Conservation (phyloP, 768 basidiomycete species). For the Cystofilobasidium bisporidii region DNA sequence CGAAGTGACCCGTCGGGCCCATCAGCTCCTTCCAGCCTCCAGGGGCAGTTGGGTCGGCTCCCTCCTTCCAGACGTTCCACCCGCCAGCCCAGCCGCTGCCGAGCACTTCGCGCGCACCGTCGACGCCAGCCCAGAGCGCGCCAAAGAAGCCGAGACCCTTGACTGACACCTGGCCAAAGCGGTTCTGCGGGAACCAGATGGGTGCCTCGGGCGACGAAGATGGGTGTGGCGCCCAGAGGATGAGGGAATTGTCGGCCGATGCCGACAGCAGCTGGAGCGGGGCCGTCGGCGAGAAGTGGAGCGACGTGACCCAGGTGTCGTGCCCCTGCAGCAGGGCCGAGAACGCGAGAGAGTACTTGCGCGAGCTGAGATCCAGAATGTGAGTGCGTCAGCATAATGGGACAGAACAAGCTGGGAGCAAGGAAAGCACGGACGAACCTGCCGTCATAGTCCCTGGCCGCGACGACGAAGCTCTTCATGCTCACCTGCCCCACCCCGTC, state of each 20-base stretch:
- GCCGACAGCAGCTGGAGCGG: conserved; percentile 67
- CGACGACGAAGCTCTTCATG: conserved; percentile 70
- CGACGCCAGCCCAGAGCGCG: conserved; percentile 57
- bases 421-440: conserved; percentile 3
- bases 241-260: conserved; percentile 89
- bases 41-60: conserved; percentile 36
- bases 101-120: conserved; percentile 52
- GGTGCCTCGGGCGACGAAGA: conserved; percentile 38
- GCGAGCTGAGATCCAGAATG: conserved; percentile 36
- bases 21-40: conserved; percentile 60
- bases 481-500: conserved; percentile 61
- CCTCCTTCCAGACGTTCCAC: conserved; percentile 62
- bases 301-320: conserved; percentile 78
- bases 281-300: conserved; percentile 57
- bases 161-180: conserved; percentile 86
- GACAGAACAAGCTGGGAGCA: neutral
- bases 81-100: conserved; percentile 93
- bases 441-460: conserved; percentile 46
- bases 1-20: conserved; percentile 79
- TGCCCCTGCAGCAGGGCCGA: conserved; percentile 95
- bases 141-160: conserved; percentile 87
- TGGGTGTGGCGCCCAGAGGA: conserved; percentile 63
- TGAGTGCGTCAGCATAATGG: no score
- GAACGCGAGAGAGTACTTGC: conserved; percentile 69
- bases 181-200: conserved; percentile 80